Conservation (phyloP, 2,329 filamentous ascomycete genomes). For the Stachybotrys chartarum region DNA sequence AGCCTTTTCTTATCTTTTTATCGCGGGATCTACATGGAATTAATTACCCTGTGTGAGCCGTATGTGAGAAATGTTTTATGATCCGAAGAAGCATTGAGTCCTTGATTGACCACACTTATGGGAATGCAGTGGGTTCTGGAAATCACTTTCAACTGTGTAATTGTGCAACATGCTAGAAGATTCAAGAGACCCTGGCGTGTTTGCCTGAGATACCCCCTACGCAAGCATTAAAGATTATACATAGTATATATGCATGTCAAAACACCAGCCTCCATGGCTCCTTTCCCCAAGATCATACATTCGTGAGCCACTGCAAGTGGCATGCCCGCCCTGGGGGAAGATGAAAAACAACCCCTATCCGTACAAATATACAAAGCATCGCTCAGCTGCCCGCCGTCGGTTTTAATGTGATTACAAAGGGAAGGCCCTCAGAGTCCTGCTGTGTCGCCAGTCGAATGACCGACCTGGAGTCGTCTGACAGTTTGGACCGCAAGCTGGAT, state of each 20-base stretch:
- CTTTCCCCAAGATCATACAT: background rate
- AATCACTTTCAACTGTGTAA: too few relatives aligned
- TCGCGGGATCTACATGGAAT: background rate
- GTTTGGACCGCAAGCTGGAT: constrained; percentile 29
- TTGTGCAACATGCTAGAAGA: too few relatives aligned
- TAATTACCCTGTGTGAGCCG: background rate
- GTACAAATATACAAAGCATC: too few relatives aligned
- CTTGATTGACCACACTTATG: too few relatives aligned
- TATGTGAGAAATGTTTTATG: background rate
- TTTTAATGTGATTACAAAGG: constrained; percentile 29
- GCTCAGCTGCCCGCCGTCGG: constrained; percentile 19
- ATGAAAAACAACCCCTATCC: too few relatives aligned
- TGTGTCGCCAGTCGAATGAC: constrained; percentile 41
- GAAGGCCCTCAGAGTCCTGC: constrained; percentile 22
- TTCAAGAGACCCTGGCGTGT: too few relatives aligned
- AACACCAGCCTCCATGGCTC: background rate
- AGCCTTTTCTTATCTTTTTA: background rate
- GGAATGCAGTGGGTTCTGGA: too few relatives aligned
- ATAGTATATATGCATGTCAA: background rate
- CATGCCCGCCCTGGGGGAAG: background rate
- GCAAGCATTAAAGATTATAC: background rate
- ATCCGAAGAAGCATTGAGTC: too few relatives aligned
- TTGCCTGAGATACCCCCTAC: too few relatives aligned
- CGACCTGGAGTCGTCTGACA: constrained; percentile 30
- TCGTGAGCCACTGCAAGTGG: background rate